Percentiles rank a stretch among this genome's conserved stretches.
These are phyloP conservation scores for Lyophyllum decastes DNA, from an alignment of 768 basidiomycete genomes.

Conservation along the genomic window DNA sequence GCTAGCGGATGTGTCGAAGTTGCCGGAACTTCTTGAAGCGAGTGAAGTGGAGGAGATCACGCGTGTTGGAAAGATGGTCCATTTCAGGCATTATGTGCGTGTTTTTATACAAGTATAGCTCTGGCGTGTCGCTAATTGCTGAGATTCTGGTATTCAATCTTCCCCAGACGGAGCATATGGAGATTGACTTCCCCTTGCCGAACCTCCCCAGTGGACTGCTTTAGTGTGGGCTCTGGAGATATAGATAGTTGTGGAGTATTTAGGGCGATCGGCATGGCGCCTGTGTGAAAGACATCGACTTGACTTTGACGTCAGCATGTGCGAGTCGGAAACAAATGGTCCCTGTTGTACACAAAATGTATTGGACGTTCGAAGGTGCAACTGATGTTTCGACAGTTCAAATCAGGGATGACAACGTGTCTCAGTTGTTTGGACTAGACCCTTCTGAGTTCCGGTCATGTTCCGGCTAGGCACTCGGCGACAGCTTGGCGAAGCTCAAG, in stretches of 20 bases:
- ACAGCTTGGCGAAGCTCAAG: neutral
- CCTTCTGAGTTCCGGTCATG: constrained; percentile 5
- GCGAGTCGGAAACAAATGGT: neutral
- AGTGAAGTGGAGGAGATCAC: constrained; percentile 36
- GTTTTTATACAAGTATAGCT: neutral
- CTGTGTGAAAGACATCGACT: neutral
- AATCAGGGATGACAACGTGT: neutral
- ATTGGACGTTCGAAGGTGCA: neutral
- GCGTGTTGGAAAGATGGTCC: constrained; percentile 32
- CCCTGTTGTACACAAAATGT: too few relatives aligned
- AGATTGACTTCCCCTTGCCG: constrained; percentile 33
- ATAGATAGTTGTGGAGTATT: neutral
- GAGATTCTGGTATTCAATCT: neutral
- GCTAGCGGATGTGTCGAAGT: constrained; percentile 27
- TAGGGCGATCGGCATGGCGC: neutral
- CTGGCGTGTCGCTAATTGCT: neutral
- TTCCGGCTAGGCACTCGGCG: constrained; percentile 5
- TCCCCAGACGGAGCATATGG: constrained; percentile 34
- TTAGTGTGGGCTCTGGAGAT: neutral
- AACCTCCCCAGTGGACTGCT: constrained; percentile 24
- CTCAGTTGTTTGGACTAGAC: neutral
- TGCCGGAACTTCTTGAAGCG: constrained; percentile 29
- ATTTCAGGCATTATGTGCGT: constrained; percentile 37
- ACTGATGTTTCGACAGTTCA: neutral
- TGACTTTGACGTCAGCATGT: neutral